A percentile compares a stretch with the other conserved stretches of the same genome.
Conservation (phyloP, 768 basidiomycete genomes). For the Xerocomus spinulosus region DNA sequence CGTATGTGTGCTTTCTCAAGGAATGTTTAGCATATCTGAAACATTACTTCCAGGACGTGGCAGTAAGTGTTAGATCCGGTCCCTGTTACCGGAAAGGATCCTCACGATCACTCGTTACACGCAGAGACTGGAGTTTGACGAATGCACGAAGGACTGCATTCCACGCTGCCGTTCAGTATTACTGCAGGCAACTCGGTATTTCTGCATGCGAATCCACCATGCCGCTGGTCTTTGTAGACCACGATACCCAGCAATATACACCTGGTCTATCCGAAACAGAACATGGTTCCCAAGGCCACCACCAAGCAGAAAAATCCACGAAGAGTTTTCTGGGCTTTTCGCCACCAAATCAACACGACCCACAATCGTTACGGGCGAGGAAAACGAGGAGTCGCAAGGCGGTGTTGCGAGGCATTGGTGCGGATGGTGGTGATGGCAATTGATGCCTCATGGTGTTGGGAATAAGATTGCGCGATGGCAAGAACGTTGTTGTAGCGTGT, state of each 20-base stretch:
- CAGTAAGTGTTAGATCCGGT: conserved; percentile 24
- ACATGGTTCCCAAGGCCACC: conserved; percentile 2
- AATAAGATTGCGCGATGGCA: neutral
- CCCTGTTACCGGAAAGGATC: neutral
- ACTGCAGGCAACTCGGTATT: conserved; percentile 67
- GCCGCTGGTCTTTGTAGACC: conserved; percentile 49
- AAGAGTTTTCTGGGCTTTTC: conserved; percentile 28
- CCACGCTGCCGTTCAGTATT: conserved; percentile 72
- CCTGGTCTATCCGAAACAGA: conserved; percentile 3
- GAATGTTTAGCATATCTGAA: conserved; percentile 2
- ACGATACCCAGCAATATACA: conserved; percentile 11
- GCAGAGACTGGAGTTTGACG: conserved; percentile 57
- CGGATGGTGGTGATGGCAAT: conserved; percentile 7
- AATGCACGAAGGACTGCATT: conserved; percentile 68
- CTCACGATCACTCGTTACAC: neutral
- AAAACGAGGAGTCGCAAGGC: conserved; percentile 35
- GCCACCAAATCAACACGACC: conserved; percentile 19
- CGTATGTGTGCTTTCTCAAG: conserved; percentile 29
- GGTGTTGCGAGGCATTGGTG: conserved; percentile 29
- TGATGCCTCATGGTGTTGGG: conserved; percentile 13
- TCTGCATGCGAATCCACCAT: conserved; percentile 53
- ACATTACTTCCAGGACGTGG: conserved; percentile 27
- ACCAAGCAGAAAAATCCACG: conserved; percentile 3
- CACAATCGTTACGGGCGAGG: conserved; percentile 22
- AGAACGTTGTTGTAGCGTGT: conserved; percentile 15